Conservation (phyloP, 352 stramenopile species). For the Globisporangium barbulae region DNA sequence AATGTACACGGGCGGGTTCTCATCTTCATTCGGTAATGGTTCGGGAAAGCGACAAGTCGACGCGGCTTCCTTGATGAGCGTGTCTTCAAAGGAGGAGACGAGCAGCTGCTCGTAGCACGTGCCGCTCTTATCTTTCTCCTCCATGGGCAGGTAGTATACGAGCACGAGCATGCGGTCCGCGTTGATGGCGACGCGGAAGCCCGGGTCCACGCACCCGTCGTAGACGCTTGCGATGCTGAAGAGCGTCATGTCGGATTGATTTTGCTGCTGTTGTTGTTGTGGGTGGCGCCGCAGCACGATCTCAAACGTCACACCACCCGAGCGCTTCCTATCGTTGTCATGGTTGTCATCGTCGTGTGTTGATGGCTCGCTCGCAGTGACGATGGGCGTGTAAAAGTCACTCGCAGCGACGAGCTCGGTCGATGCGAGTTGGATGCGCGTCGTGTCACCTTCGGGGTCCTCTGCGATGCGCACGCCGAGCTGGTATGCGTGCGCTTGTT, state of each 20-base stretch:
- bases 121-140: slow-evolving; percentile 28
- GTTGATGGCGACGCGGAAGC: slow-evolving; percentile 68
- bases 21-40: slow-evolving; percentile 32
- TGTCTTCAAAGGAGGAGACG: slow-evolving; percentile 16
- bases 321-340: background rate
- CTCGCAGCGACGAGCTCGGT: slow-evolving; percentile 39
- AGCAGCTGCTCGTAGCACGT: slow-evolving; percentile 55
- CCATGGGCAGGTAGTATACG: slow-evolving; percentile 57
- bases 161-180: slow-evolving; percentile 50
- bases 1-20: slow-evolving; percentile 56
- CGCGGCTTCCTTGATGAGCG: slow-evolving; percentile 19
- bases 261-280: slow-evolving; percentile 18
- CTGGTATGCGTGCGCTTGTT: slow-evolving; percentile 25
- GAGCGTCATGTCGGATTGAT: slow-evolving; percentile 49
- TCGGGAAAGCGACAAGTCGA: slow-evolving; percentile 21
- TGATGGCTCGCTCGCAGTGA: slow-evolving; percentile 1
- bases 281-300: slow-evolving; percentile 46
- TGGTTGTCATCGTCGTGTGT: background rate
- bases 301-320: slow-evolving; percentile 60
- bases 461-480: slow-evolving; percentile 40
- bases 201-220: slow-evolving; percentile 54
- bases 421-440: slow-evolving; percentile 50
- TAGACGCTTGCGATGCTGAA: slow-evolving; percentile 69
- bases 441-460: slow-evolving; percentile 26
- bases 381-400: slow-evolving; percentile 46